Evolutionary conservation across 108 stramenopile species (phyloP).

Genomic region (Nitzschia inconspicua): DNA sequence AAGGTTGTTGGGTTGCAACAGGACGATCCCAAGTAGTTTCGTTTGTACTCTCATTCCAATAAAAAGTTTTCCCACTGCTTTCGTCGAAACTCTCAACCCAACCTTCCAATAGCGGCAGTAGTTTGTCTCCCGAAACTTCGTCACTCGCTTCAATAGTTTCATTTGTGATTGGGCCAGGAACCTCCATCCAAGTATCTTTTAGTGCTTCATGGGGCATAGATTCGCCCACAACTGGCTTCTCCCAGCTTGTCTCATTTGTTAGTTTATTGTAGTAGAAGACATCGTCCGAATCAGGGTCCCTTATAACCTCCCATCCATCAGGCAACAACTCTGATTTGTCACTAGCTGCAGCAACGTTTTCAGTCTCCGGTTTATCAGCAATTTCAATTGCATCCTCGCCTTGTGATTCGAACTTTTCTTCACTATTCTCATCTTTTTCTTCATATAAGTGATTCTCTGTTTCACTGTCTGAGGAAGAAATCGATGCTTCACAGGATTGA

Average conservation of each 20-base stretch:
- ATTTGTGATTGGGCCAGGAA: background rate
- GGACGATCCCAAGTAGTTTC: slow-evolving; percentile 34
- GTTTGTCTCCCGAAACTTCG: slow-evolving; percentile 18
- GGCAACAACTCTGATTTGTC: slow-evolving; percentile 16
- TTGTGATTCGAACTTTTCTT: background rate
- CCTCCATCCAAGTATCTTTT: slow-evolving; percentile 7
- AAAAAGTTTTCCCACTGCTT: slow-evolving; percentile 45
- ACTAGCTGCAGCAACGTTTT: background rate
- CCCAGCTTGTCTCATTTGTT: slow-evolving; percentile 68
- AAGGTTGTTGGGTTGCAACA: background rate
- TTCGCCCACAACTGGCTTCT: slow-evolving; percentile 17
- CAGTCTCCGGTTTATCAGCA: background rate
- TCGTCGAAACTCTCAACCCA: slow-evolving; percentile 44
- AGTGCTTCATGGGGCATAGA: background rate
- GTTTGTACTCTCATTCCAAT: slow-evolving; percentile 33
- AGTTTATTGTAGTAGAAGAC: slow-evolving; percentile 60
- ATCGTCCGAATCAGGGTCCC: slow-evolving; percentile 36
- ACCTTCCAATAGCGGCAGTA: slow-evolving; percentile 46
- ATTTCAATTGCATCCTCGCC: slow-evolving; percentile 1
- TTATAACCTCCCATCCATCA: slow-evolving; percentile 44
- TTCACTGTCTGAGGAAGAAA: background rate
- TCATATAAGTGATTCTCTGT: background rate
- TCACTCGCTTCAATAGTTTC: slow-evolving; percentile 17
- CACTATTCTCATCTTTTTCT: background rate
- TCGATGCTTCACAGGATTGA: background rate